These are phyloP conservation scores for Penicillium capsulatum DNA, from an alignment of 2,329 filamentous ascomycete genomes.

Conservation along the genomic window DNA sequence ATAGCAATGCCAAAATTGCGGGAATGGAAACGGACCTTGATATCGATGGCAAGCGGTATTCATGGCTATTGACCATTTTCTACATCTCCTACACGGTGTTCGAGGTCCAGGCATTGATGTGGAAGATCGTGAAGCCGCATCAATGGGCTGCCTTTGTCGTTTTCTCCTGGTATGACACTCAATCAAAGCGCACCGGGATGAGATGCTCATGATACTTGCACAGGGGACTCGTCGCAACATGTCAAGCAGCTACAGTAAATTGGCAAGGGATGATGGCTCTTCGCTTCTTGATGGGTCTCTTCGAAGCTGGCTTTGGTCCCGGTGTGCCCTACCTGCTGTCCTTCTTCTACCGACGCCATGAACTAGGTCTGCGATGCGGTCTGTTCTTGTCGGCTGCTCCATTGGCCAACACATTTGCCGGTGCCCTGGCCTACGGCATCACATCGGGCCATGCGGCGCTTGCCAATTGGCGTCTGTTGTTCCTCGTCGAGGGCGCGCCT, in stretches of 20 bases:
- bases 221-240: conserved; percentile 48
- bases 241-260: conserved; percentile 43
- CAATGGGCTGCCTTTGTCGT: conserved; percentile 44
- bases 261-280: conserved; percentile 50
- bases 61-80: conserved; percentile 52
- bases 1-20: conserved; percentile 52
- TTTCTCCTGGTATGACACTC: conserved; percentile 35
- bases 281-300: conserved; percentile 46
- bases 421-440: conserved; percentile 62
- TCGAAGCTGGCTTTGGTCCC: conserved; percentile 47
- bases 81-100: conserved; percentile 49
- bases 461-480: conserved; percentile 61
- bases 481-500: conserved; percentile 63
- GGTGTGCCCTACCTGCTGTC: conserved; percentile 50
- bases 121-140: conserved; percentile 43
- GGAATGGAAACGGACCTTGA: conserved; percentile 51
- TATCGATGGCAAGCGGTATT: conserved; percentile 46
- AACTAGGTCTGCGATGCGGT: conserved; percentile 54
- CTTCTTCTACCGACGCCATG: conserved; percentile 57
- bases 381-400: conserved; percentile 56
- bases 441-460: conserved; percentile 55
- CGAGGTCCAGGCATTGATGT: conserved; percentile 43
- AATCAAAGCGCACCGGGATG: no score
- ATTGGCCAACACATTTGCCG: conserved; percentile 75
- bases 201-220: background rate